These are phyloP conservation scores for Lichtheimia ornata DNA, from an alignment of 371 early-diverging fungal species.

Conservation along the genomic window DNA sequence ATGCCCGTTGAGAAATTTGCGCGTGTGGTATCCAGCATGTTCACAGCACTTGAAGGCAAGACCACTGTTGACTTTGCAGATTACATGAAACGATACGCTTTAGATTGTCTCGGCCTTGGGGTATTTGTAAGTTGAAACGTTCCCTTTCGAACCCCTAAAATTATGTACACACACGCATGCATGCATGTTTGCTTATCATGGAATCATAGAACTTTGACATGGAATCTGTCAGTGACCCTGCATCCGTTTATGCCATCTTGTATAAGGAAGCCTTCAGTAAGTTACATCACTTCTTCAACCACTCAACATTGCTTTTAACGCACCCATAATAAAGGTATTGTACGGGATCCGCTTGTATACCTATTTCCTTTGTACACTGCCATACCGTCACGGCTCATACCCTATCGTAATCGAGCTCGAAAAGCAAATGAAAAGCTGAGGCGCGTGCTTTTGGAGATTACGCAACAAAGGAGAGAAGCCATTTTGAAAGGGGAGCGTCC, in stretches of 20 bases:
- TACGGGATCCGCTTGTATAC: conserved; percentile 10
- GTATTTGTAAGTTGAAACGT: conserved; percentile 13
- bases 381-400: conserved; percentile 24
- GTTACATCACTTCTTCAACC: not conserved
- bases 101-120: conserved; percentile 20
- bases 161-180: too few relatives aligned
- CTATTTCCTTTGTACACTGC: conserved; percentile 26
- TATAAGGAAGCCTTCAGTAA: conserved; percentile 35
- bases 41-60: conserved; percentile 17
- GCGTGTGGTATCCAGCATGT: conserved; percentile 17
- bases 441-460: conserved; percentile 18
- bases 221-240: conserved; percentile 16
- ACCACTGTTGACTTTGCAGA: conserved; percentile 11
- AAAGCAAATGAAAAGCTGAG: conserved; percentile 10
- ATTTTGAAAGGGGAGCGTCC: conserved; percentile 7
- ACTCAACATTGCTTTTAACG: too few relatives aligned
- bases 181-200: too few relatives aligned
- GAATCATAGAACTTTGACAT: conserved; percentile 16
- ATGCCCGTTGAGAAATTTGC: conserved; percentile 35
- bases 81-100: conserved; percentile 16
- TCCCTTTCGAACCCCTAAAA: not conserved
- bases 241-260: conserved; percentile 13
- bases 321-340: not conserved
- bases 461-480: conserved; percentile 12
- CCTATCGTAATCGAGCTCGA: conserved; percentile 15